A percentile compares a stretch with the other conserved stretches of the same genome.
Evolutionary conservation across 2,329 filamentous ascomycete species (phyloP).

Genomic region (Aureobasidium sp.): DNA sequence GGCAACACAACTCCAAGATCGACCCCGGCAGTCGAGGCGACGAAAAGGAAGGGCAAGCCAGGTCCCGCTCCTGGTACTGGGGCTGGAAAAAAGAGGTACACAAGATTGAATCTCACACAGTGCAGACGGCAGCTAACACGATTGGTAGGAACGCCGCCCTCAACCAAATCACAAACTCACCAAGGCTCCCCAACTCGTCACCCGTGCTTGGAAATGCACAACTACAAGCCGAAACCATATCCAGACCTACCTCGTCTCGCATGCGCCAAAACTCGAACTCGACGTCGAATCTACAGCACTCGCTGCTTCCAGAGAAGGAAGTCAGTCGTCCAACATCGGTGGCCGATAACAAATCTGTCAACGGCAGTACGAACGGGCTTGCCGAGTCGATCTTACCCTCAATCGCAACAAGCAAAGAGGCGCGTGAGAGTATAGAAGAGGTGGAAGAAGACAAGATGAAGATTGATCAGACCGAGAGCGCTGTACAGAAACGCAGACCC

Average conservation of each 20-base stretch:
- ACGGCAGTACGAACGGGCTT: slow-evolving; percentile 20
- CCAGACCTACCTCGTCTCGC: slow-evolving; percentile 59
- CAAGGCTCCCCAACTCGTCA: slow-evolving; percentile 57
- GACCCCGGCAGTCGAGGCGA: slow-evolving; percentile 56
- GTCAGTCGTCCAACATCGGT: slow-evolving; percentile 28
- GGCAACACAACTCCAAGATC: slow-evolving; percentile 54
- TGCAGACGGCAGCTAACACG: background rate
- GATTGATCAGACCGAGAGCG: slow-evolving; percentile 13
- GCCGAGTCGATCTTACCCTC: background rate
- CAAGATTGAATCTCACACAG: slow-evolving; percentile 10
- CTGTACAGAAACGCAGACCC: slow-evolving; percentile 20
- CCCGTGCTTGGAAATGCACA: slow-evolving; percentile 61
- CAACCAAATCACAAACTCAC: slow-evolving; percentile 49
- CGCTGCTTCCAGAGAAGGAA: slow-evolving; percentile 37
- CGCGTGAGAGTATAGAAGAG: slow-evolving; percentile 19
- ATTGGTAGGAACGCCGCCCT: slow-evolving; percentile 33
- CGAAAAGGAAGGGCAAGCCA: slow-evolving; percentile 61
- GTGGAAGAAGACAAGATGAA: slow-evolving; percentile 13
- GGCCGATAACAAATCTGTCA: slow-evolving; percentile 20
- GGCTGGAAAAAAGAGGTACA: slow-evolving; percentile 70
- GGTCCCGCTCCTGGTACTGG: slow-evolving; percentile 50
- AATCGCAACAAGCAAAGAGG: slow-evolving; percentile 15
- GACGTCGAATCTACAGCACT: slow-evolving; percentile 34
- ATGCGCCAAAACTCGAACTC: slow-evolving; percentile 64
- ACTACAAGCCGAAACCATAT: slow-evolving; percentile 47